Base-by-base conservation (phyloP, 495 filamentous ascomycete species). In the Recurvomyces mirabilis region DNA sequence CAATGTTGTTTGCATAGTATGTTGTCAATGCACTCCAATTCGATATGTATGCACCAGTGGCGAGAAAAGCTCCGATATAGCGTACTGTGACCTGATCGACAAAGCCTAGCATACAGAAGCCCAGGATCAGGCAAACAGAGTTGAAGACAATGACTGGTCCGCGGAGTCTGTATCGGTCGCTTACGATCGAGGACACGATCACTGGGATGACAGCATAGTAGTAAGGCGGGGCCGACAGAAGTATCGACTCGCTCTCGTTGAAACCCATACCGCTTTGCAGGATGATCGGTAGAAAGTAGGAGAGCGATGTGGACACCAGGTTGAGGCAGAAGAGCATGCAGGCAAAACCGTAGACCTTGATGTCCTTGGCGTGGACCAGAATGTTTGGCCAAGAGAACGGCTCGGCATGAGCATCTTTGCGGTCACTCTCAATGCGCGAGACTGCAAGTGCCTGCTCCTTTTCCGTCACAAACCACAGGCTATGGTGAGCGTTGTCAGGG, bases 21-120 rank as follows among this genome's bases (percentile, higher is more conserved):
- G 81, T 75, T 51, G 75, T 83, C 41, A 87, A 61, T 2, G 81
- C 83, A 0, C 82, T 81, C 82, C 83, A 88, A 48, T 88, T 88
- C 3, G 73, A 77, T 3, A 88, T 71, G 51, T 87, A 88, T 0
- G 82, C 81, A 0, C 83, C 83, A 0, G 82, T 87, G 0, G 82
- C 78, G 1, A 88, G 70, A 56, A 77, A 87, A 0, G 78, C 79
- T 2, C 82, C 83, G 17, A 84, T 64, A 52, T 86, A 87, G 17
- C 82, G 72, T 10, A 81, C 79, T 0, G 78, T 67, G 23, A 81
- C 75, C 48, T 84, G 76, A 3, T 65, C 61, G 1, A 76, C 69
- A 50, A 87, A 82, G 0, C 82, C 83, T 22, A 87, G 70, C 70
- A 87, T 78, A 46, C 75, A 68, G 58, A 86, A 85, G 3, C 81